phyloP scores from a whole-genome alignment of 2,329 filamentous ascomycete genomes.

The Trichoderma atrobrunneum region DNA sequence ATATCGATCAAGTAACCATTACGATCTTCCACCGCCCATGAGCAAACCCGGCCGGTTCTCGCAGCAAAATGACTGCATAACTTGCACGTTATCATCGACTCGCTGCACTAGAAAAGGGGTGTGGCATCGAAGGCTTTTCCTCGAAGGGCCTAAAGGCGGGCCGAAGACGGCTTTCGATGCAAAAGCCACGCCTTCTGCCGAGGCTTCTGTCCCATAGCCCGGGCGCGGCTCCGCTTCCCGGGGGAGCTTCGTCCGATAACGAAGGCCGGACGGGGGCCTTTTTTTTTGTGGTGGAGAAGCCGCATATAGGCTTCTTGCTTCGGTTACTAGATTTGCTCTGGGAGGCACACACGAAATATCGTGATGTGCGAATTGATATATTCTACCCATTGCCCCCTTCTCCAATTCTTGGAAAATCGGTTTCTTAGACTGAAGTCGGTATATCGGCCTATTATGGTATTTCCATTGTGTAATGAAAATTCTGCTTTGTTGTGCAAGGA shows the following conservation, averaged over 20 bases:
- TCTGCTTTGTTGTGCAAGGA: background rate
- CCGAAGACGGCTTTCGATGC: background rate
- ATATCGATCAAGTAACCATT: background rate
- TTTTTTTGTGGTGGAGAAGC: background rate
- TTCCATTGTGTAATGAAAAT: background rate
- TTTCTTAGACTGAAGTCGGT: background rate
- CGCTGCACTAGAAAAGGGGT: background rate
- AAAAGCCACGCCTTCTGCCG: background rate
- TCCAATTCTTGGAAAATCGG: background rate
- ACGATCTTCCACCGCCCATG: background rate
- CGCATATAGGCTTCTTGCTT: constrained; percentile 11
- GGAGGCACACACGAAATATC: background rate
- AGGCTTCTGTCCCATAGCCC: background rate
- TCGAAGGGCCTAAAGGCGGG: background rate
- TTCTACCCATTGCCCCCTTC: background rate
- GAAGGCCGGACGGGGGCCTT: background rate
- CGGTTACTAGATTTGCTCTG: background rate
- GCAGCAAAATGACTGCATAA: background rate
- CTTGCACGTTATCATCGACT: background rate
- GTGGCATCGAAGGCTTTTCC: background rate
- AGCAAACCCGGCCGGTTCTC: too few relatives aligned
- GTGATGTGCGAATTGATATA: background rate
- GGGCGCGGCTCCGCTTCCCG: constrained; percentile 5
- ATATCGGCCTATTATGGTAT: background rate
- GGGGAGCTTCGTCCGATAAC: background rate